These are phyloP conservation scores for Filosporella fistucella DNA, from an alignment of 495 filamentous ascomycete species.

Conservation along the genomic window DNA sequence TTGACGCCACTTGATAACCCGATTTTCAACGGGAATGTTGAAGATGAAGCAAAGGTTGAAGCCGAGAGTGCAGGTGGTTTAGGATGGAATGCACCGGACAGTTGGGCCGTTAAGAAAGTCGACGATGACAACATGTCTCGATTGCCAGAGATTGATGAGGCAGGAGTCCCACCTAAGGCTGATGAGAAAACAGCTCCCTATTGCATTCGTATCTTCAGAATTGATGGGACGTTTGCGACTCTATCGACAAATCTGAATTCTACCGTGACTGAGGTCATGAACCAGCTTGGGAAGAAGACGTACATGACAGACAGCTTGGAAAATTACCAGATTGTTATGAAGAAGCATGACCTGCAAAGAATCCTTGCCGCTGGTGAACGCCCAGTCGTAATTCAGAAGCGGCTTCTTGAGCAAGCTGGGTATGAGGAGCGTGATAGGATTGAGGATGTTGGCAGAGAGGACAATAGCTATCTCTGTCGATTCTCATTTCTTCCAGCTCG, in stretches of 20 bases:
- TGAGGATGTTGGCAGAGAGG: slow-evolving; percentile 94
- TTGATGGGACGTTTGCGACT: slow-evolving; percentile 90
- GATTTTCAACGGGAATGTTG: slow-evolving; percentile 47
- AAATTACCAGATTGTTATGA: slow-evolving; percentile 93
- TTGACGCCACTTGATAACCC: slow-evolving; percentile 56
- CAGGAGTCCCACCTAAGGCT: slow-evolving; percentile 47
- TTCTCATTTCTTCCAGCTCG: slow-evolving; percentile 90
- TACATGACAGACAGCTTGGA: slow-evolving; percentile 83
- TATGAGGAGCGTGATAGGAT: slow-evolving; percentile 84
- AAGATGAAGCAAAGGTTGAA: slow-evolving; percentile 35
- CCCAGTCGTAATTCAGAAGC: slow-evolving; percentile 89
- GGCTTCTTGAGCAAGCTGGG: slow-evolving; percentile 84
- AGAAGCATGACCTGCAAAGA: slow-evolving; percentile 84
- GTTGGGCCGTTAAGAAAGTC: slow-evolving; percentile 78
- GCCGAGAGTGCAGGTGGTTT: slow-evolving; percentile 36
- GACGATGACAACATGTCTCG: slow-evolving; percentile 58
- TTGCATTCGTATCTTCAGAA: slow-evolving; percentile 93
- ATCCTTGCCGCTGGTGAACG: slow-evolving; percentile 74
- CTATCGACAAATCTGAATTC: slow-evolving; percentile 76
- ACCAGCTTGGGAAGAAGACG: slow-evolving; percentile 83
- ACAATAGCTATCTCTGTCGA: slow-evolving; percentile 93
- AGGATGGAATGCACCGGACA: slow-evolving; percentile 86
- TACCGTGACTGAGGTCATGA: slow-evolving; percentile 77
- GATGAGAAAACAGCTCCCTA: slow-evolving; percentile 68
- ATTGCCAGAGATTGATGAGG: slow-evolving; percentile 56